phyloP scores from a whole-genome alignment of 2,329 filamentous ascomycete genomes.

The Diplodia intermedia region DNA sequence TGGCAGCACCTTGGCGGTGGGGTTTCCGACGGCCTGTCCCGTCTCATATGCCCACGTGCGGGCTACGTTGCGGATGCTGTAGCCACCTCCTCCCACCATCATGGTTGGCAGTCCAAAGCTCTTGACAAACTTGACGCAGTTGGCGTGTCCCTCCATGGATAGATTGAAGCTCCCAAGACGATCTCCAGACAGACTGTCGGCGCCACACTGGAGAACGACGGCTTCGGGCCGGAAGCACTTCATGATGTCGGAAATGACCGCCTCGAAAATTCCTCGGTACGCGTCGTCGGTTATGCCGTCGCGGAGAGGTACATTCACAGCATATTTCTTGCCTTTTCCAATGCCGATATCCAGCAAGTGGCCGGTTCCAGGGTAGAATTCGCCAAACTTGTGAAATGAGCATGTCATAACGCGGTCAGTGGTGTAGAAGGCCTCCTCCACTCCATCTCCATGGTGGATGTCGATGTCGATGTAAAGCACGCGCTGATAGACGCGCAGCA shows the following conservation, averaged over 20 bases:
- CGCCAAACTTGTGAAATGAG: conserved; percentile 96
- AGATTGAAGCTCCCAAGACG: conserved; percentile 95
- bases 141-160: conserved; percentile 91
- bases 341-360: conserved; percentile 83
- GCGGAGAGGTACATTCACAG: conserved; percentile 86
- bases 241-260: conserved; percentile 78
- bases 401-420: conserved; percentile 90
- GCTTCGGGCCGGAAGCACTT: conserved; percentile 85
- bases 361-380: conserved; percentile 91
- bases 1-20: conserved; percentile 9
- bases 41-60: conserved; percentile 98
- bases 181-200: conserved; percentile 92
- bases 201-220: conserved; percentile 94
- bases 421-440: conserved; percentile 89
- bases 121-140: conserved; percentile 90
- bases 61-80: conserved; percentile 95
- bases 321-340: conserved; percentile 87
- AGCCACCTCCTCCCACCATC: conserved; percentile 92
- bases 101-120: conserved; percentile 79
- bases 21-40: conserved; percentile 49
- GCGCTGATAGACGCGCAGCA: conserved; percentile 82
- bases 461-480: conserved; percentile 96
- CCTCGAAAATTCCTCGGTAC: conserved; percentile 84
- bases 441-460: conserved; percentile 88
- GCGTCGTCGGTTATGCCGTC: conserved; percentile 92